A percentile compares a stretch with the other conserved stretches of the same genome.
Conservation (phyloP, 352 stramenopile species). For the Globisporangium canariense region DNA sequence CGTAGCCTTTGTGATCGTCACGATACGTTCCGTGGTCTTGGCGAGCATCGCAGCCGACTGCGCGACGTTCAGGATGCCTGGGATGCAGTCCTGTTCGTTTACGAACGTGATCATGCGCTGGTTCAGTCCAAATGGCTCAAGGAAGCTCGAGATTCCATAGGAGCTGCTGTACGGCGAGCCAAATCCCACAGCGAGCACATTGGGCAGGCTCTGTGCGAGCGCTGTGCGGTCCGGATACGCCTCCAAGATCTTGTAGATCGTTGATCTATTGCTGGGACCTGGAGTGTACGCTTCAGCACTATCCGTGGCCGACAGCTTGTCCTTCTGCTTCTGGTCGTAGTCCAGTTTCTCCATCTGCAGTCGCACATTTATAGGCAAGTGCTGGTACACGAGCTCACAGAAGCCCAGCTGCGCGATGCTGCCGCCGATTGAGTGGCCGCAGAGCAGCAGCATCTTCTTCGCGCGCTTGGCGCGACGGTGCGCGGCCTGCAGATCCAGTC, state of each 20-base stretch:
- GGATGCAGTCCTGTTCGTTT: slow-evolving; percentile 87
- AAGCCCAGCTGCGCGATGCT: slow-evolving; percentile 80
- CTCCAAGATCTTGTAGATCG: slow-evolving; percentile 18
- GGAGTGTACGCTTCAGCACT: not conserved
- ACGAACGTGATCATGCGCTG: slow-evolving; percentile 73
- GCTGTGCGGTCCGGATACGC: slow-evolving; percentile 20
- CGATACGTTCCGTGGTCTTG: slow-evolving; percentile 74
- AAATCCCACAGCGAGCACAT: slow-evolving; percentile 74
- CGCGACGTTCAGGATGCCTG: slow-evolving; percentile 77
- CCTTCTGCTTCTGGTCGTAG: slow-evolving; percentile 43
- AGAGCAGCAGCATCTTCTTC: slow-evolving; percentile 71
- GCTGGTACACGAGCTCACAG: slow-evolving; percentile 72
- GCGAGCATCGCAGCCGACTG: slow-evolving; percentile 71
- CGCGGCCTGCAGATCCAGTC: slow-evolving; percentile 49
- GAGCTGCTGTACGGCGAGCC: slow-evolving; percentile 72
- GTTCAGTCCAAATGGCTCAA: slow-evolving; percentile 45
- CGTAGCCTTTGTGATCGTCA: slow-evolving; percentile 81
- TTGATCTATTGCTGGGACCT: not conserved
- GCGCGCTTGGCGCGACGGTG: slow-evolving; percentile 38
- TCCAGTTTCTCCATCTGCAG: slow-evolving; percentile 62
- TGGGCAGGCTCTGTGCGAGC: slow-evolving; percentile 31
- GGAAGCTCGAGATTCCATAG: slow-evolving; percentile 34
- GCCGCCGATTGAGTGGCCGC: slow-evolving; percentile 78
- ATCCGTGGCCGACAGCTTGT: slow-evolving; percentile 9
- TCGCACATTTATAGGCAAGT: slow-evolving; percentile 44